Base-by-base conservation (phyloP, 768 basidiomycete species). In the Leccinum barrowsii region DNA sequence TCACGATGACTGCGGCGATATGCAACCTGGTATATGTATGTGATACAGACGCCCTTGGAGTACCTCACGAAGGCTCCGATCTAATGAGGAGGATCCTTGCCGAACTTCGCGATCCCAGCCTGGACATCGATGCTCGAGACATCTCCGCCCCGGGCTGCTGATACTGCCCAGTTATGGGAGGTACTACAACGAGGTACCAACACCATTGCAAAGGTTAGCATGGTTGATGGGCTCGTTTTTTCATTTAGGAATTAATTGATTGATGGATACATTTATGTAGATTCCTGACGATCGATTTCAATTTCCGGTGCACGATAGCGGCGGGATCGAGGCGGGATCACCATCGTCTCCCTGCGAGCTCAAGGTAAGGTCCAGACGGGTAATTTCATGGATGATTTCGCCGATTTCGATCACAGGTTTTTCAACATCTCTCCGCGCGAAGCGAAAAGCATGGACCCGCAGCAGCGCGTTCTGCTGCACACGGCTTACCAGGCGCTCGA, bases 401-500 rank as follows among this genome's bases (percentile, higher is more conserved):
- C 82, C 60, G 75, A 76, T 51, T 90, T 90, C 64, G 89, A 91
- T 68, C 77, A 87, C 67, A 76, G 73, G 67, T 88, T 89, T 67
- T 91, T 90, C 77, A 83, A 80, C 44, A 81, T 89, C 48, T 87
- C 84, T 42, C 88, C 89, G 2, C 81, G 89, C 5, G 89, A 90
- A 70, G 88, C 89, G 13, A 82, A 74, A 59, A 82, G 77, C 68
- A 90, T 90, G 87, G 86, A 90, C 65, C 88, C 89, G 6, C 88
- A 90, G 62, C 87, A 89, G 62, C 80, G 88, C 5, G 63, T 90
- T 34, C 73, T 90, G 4, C 76, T 90, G 15, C 86, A 86, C 40
- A 78, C 81, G 3, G 85, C 85, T 5, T 82, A 87, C 54, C 80
- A 86, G 56, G 89, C 89, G 0, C 75, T 90, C 4, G 87, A 90